Conservation (phyloP, 1,284 basidiomycete species). For the Schizophyllum amplum region DNA sequence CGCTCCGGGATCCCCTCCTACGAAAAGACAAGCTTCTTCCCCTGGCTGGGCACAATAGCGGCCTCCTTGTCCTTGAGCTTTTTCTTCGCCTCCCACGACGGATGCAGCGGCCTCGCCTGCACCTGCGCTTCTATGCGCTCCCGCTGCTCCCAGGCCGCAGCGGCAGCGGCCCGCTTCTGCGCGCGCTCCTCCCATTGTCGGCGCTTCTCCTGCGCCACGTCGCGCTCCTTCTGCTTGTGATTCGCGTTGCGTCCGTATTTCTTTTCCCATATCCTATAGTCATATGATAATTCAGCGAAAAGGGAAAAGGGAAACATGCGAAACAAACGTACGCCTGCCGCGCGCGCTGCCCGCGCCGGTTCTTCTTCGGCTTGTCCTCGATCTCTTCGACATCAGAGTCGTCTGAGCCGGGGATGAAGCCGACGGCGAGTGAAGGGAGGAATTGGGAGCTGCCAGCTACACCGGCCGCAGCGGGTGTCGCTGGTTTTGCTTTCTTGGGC, state of each 20-base stretch:
- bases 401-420: conserved; percentile 75
- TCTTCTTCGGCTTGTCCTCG: conserved; percentile 48
- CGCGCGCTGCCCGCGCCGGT: conserved; percentile 86
- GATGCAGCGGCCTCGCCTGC: conserved; percentile 53
- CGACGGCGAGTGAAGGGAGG: conserved; percentile 81
- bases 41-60: conserved; percentile 50
- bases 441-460: conserved; percentile 53
- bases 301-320: conserved; percentile 7
- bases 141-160: conserved; percentile 7
- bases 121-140: conserved; percentile 5
- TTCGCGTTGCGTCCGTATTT: conserved; percentile 90
- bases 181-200: conserved; percentile 4
- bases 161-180: conserved; percentile 4
- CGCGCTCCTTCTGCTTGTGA: conserved; percentile 66
- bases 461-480: conserved; percentile 3
- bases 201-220: not conserved
- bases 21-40: conserved; percentile 45
- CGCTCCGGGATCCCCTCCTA: too few species aligned
- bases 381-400: conserved; percentile 49
- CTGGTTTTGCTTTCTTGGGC: conserved; percentile 17
- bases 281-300: conserved; percentile 4
- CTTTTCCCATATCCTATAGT: conserved; percentile 89
- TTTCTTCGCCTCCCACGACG: conserved; percentile 90
- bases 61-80: conserved; percentile 60
- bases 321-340: conserved; percentile 73